These are phyloP conservation scores for Chenopodium formosanum DNA, from an alignment of 148 eudicot genomes.

Conservation along the genomic window DNA sequence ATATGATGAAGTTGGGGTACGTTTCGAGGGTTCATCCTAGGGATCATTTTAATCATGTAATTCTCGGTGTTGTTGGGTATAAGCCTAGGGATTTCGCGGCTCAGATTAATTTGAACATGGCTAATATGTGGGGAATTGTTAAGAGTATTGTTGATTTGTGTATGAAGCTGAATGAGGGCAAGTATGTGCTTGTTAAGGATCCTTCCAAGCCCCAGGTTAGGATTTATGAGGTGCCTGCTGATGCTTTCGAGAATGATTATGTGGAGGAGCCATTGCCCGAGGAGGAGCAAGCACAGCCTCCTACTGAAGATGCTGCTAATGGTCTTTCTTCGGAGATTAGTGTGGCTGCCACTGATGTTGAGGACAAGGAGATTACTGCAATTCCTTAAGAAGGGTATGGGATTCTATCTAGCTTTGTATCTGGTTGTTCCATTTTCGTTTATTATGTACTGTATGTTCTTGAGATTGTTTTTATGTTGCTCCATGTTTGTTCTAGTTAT, in stretches of 20 bases:
- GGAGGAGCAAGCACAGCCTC: conserved; percentile 92
- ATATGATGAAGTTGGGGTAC: conserved; percentile 96
- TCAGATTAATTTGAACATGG: conserved; percentile 75
- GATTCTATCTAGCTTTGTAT: not conserved
- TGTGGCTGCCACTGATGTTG: conserved; percentile 56
- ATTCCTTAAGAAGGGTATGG: conserved; percentile 56
- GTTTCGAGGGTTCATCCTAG: conserved; percentile 97
- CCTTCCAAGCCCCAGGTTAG: conserved; percentile 91
- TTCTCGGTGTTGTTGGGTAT: conserved; percentile 86
- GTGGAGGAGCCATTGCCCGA: conserved; percentile 96
- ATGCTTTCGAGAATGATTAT: conserved; percentile 96
- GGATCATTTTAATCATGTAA: conserved; percentile 89
- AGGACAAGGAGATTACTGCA: conserved; percentile 56
- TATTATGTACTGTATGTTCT: not conserved
- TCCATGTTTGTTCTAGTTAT: not conserved
- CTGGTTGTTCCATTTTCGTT: not conserved
- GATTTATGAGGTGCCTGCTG: conserved; percentile 91
- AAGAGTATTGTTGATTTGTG: conserved; percentile 95
- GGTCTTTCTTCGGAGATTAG: conserved; percentile 42
- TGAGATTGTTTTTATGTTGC: not conserved
- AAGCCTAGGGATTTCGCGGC: conserved; percentile 91
- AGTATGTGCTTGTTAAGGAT: conserved; percentile 93
- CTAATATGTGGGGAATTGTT: conserved; percentile 98
- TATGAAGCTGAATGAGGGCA: conserved; percentile 92
- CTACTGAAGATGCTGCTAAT: conserved; percentile 59